phyloP scores from a whole-genome alignment of 257 asterid genomes.

The Solanum chiquidenum region DNA sequence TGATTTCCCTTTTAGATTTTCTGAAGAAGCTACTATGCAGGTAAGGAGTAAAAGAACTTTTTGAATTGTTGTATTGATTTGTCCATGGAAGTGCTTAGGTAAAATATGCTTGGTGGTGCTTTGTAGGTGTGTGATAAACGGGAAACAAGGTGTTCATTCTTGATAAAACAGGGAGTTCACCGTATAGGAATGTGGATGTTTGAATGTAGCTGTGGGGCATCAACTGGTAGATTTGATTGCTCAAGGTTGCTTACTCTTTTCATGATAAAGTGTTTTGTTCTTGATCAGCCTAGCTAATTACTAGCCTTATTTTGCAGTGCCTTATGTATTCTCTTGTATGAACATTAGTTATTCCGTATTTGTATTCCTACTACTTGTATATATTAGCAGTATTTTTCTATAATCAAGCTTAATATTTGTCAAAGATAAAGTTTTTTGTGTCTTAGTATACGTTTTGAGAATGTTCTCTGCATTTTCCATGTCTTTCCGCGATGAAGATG shows the following conservation, averaged over 20 bases:
- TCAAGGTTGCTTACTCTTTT: slow-evolving; percentile 14
- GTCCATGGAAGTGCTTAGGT: not conserved
- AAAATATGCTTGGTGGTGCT: not conserved
- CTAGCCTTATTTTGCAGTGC: not conserved
- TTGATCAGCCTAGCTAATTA: not conserved
- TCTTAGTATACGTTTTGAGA: not conserved
- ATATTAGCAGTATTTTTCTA: not conserved
- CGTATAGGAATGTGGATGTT: slow-evolving; percentile 65
- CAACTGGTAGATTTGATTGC: slow-evolving; percentile 14
- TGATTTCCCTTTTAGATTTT: slow-evolving; percentile 68
- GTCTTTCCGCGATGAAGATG: not conserved
- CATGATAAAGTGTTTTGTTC: not conserved
- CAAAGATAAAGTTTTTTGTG: not conserved
- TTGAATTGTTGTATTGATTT: not conserved
- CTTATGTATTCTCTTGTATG: not conserved
- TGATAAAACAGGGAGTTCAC: slow-evolving; percentile 47
- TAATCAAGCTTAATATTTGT: not conserved
- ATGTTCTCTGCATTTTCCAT: not conserved
- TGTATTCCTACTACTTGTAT: not conserved
- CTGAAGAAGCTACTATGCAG: slow-evolving; percentile 34
- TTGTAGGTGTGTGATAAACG: slow-evolving; percentile 16
- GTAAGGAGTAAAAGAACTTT: slow-evolving; percentile 2
- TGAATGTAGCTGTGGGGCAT: slow-evolving; percentile 64
- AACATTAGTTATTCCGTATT: not conserved
- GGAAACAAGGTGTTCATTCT: slow-evolving; percentile 51